Evolutionary conservation across 768 basidiomycete genomes (phyloP), one percentile per base, ranked within the genome.

Genomic region (Flagelloscypha sp.): DNA sequence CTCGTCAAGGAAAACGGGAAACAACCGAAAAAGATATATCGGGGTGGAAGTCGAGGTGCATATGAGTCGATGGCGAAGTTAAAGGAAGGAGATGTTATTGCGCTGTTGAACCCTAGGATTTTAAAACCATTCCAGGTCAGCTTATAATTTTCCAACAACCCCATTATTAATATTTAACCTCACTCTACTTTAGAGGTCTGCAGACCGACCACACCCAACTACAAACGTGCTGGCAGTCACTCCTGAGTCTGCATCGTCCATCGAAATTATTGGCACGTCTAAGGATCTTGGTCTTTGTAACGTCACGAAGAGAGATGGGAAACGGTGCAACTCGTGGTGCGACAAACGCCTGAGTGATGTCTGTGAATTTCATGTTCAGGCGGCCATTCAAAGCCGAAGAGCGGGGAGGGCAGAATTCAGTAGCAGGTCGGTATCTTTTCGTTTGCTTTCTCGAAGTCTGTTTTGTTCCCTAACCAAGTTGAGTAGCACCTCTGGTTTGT

Each of bases 351-450:
- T 84, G 48, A 71, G 76, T 53, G 81, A 85, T 13, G 79, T 85
- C 3, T 99, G 95, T 56, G 93, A 97, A 27, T 99, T 75, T 57
- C 95, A 99, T 59, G 56, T 97, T 25, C 80, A 88, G 42, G 68
- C 70, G 16, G 86, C 92, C 0, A 76, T 98, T 3, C 70, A 87
- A 55, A 63, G 76, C 15, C 66, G 72, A 11, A 68, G 90, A 7
- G 80, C 84, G 0, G 74, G 72, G 0, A 71, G 94, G 30, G 72
- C 94, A 1, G 95, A 99, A 57, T 95, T 97, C 48, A 71, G 85
- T 12, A 61, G 65, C 6, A 84, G 86, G 90, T 93, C 41, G 13
- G 78, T 63, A 0, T 37, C n/a, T 7, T 21, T n/a, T 38, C 15
- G 10, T 34, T 2, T 6, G 5, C 13, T 21, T 22, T 35, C 37